Conservation (phyloP, 768 basidiomycete species). For the Gymnopilus dilepis region DNA sequence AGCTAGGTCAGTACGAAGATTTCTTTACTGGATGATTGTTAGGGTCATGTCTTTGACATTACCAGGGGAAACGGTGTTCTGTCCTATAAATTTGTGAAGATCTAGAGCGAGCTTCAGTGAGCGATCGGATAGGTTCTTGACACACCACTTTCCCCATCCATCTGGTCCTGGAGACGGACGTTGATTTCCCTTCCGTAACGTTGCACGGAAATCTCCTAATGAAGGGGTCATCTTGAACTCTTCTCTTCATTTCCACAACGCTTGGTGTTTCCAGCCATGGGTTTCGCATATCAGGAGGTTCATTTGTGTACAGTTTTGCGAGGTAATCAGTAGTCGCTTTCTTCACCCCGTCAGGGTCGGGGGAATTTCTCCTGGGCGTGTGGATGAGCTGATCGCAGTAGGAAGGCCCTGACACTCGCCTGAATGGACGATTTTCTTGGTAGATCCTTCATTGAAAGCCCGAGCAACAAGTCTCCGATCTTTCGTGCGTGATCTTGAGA, state of each 20-base stretch:
- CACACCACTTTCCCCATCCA: slow-evolving; percentile 40
- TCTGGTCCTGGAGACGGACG: slow-evolving; percentile 37
- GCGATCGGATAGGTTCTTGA: slow-evolving; percentile 29
- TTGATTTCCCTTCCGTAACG: slow-evolving; percentile 32
- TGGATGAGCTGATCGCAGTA: neutral
- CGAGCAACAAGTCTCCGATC: neutral
- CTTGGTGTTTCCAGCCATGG: slow-evolving; percentile 31
- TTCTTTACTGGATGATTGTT: slow-evolving; percentile 34
- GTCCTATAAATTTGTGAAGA: slow-evolving; percentile 33
- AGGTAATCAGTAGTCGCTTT: slow-evolving; percentile 11
- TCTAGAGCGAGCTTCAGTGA: slow-evolving; percentile 27
- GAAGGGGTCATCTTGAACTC: slow-evolving; percentile 20
- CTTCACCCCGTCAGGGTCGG: slow-evolving; percentile 18
- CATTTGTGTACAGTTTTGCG: slow-evolving; percentile 10
- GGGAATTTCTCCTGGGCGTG: slow-evolving; percentile 1
- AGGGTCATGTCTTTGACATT: slow-evolving; percentile 30
- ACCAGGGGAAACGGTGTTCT: slow-evolving; percentile 29
- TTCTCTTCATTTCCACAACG: slow-evolving; percentile 9
- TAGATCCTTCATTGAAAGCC: slow-evolving; percentile 12
- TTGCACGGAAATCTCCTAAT: slow-evolving; percentile 23
- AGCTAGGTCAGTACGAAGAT: slow-evolving; percentile 24
- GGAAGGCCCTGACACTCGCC: slow-evolving; percentile 1
- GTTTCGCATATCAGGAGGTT: slow-evolving; percentile 14
- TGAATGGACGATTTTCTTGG: slow-evolving; percentile 3
- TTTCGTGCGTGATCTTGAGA: neutral